Conservation (phyloP, 768 basidiomycete species). For the Coprinopsis sp. region DNA sequence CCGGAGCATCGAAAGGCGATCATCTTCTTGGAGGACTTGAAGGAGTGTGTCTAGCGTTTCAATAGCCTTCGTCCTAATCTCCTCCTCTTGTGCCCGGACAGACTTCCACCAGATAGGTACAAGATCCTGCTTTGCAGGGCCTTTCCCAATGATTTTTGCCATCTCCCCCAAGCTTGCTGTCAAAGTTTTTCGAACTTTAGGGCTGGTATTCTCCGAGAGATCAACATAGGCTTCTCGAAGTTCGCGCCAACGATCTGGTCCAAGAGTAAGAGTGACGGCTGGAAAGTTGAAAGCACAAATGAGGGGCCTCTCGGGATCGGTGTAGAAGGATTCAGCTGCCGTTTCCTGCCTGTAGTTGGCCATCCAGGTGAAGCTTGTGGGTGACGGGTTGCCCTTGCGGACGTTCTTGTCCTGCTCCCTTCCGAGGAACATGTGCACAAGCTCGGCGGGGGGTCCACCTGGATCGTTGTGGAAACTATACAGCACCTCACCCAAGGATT, state of each 20-base stretch:
- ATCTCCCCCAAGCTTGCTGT: slow-evolving; percentile 88
- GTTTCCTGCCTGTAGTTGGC: slow-evolving; percentile 6
- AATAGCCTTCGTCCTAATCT: slow-evolving; percentile 66
- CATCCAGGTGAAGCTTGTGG: slow-evolving; percentile 7
- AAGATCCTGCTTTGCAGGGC: slow-evolving; percentile 63
- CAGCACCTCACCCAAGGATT: slow-evolving; percentile 86
- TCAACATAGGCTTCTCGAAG: slow-evolving; percentile 64
- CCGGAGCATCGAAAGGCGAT: slow-evolving; percentile 40
- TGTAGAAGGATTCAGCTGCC: slow-evolving; percentile 42
- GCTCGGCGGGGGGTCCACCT: slow-evolving; percentile 64
- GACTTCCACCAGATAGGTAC: slow-evolving; percentile 66
- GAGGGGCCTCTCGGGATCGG: slow-evolving; percentile 67
- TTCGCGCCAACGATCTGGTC: slow-evolving; percentile 66
- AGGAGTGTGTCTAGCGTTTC: slow-evolving; percentile 62
- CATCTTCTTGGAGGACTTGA: slow-evolving; percentile 43
- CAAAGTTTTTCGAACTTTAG: slow-evolving; percentile 71
- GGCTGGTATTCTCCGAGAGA: slow-evolving; percentile 54
- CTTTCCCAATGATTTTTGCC: slow-evolving; percentile 76
- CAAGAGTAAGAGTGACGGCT: slow-evolving; percentile 82
- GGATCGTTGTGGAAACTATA: slow-evolving; percentile 70
- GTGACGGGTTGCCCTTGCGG: slow-evolving; percentile 31
- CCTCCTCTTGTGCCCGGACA: slow-evolving; percentile 55
- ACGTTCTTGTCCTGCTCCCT: slow-evolving; percentile 38
- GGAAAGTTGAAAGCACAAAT: slow-evolving; percentile 91
- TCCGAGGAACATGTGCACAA: slow-evolving; percentile 76